These are phyloP conservation scores for Phytophthora fragariaefolia DNA, from an alignment of 352 stramenopile species.

Conservation along the genomic window DNA sequence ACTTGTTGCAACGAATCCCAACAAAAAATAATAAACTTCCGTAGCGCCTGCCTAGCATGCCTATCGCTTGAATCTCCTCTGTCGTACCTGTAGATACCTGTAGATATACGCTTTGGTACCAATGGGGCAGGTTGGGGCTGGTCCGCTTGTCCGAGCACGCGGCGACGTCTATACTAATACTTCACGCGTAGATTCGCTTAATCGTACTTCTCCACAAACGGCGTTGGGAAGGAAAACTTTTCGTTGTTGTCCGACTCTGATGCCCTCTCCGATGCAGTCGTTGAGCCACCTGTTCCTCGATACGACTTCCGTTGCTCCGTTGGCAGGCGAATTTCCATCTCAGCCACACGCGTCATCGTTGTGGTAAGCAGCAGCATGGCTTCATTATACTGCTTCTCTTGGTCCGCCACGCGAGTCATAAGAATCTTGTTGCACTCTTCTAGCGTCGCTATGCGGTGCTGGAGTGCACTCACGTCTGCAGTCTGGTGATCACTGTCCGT, in stretches of 20 bases:
- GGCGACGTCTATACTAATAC: constrained; percentile 41
- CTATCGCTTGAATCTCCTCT: constrained; percentile 24
- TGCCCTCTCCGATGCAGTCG: constrained; percentile 54
- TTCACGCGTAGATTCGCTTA: constrained; percentile 40
- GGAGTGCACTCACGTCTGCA: constrained; percentile 55
- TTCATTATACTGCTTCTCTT: constrained; percentile 89
- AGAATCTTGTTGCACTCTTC: constrained; percentile 83
- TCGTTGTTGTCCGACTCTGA: constrained; percentile 51
- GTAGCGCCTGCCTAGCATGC: constrained; percentile 16
- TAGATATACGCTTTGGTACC: constrained; percentile 18
- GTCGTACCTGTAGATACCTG: constrained; percentile 25
- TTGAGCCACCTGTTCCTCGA: constrained; percentile 51
- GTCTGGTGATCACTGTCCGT: constrained; percentile 46
- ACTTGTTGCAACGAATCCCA: background rate
- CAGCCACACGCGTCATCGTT: constrained; percentile 85
- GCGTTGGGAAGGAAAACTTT: constrained; percentile 63
- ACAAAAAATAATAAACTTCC: constrained; percentile 40
- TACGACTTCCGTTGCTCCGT: constrained; percentile 54
- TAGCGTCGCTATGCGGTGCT: constrained; percentile 61
- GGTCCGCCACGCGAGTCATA: constrained; percentile 66
- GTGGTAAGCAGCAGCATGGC: constrained; percentile 86
- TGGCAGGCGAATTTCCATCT: constrained; percentile 81
- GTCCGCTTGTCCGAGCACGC: constrained; percentile 20
- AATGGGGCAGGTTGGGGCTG: constrained; percentile 22
- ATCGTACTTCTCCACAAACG: constrained; percentile 72